Evolutionary conservation across 1,284 basidiomycete species (phyloP), one percentile per base, ranked within the genome.

Genomic region (Cutaneotrichosporon cyanovorans): DNA sequence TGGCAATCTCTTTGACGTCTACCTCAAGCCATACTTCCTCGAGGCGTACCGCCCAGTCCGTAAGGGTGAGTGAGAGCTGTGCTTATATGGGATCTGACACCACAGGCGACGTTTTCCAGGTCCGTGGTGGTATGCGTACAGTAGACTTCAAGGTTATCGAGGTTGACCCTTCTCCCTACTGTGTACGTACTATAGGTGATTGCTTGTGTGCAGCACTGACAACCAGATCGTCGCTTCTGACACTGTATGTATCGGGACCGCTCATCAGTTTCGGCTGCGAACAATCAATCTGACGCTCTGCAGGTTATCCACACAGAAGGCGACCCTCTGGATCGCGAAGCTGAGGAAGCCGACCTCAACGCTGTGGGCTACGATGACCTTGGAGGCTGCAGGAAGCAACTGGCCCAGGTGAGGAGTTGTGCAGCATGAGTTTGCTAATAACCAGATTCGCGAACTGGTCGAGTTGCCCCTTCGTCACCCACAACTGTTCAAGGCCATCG

Each of bases 281-380:
- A n/a, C n/a, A n/a, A n/a, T n/a, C n/a, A n/a, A n/a, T n/a, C n/a
- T n/a, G n/a, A n/a, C n/a, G n/a, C n/a, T n/a, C n/a, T 15, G 10
- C 31, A 62, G 62, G 62, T 69, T 40, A 72, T 72, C 37, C 68
- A 70, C 63, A 67, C 66, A 20, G 95, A 98, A 80, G 95, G 95
- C 54, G 95, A 99, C 61, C 89, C 95, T 0, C 85, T 98, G 63
- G 97, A 98, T 78, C 84, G 95, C 51, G 95, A 99, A 71, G 95
- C 97, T 53, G 95, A 99, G 74, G 95, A 99, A 74, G 82, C 88
- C 35, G 96, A 93, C 72, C 80, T 99, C 28, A 85, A 82, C 58
- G 95, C 95, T 61, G 95, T 99, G 56, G 95, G 95, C 30, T 99
- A 99, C 69, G 95, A 99, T 63, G 93, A 99, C 66, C 93, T 98